Conservation (phyloP, 805 yeast genomes). For the Helenozyma baotianmanensis region DNA sequence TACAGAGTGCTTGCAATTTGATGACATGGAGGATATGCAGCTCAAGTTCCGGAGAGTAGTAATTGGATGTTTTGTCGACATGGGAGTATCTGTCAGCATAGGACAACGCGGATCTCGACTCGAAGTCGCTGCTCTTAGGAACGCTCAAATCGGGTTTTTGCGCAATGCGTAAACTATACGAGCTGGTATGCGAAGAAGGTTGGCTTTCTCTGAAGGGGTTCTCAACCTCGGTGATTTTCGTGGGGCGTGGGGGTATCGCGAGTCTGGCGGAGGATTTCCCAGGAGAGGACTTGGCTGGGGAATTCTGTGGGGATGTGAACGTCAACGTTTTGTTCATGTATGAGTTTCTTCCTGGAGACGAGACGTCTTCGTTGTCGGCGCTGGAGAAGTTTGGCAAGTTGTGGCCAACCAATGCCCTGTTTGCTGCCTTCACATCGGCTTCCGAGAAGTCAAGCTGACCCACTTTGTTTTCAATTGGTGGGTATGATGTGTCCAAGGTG, state of each 20-base stretch:
- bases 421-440: conserved; percentile 65
- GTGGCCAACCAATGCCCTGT: conserved; percentile 61
- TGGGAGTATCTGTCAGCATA: too few relatives aligned
- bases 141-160: conserved; percentile 6
- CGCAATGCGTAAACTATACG: conserved; percentile 3
- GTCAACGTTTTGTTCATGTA: conserved; percentile 16
- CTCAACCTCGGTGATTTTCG: background rate
- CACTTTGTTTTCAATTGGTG: conserved; percentile 57
- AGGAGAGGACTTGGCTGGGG: conserved; percentile 1
- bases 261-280: background rate
- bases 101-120: too few relatives aligned
- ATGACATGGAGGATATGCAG: conserved; percentile 28
- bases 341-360: conserved; percentile 13
- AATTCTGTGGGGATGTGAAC: conserved; percentile 2
- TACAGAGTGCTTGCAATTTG: conserved; percentile 61
- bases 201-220: conserved; percentile 7
- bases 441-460: conserved; percentile 61
- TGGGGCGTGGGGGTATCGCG: background rate
- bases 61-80: background rate
- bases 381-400: conserved; percentile 71
- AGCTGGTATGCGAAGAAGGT: background rate
- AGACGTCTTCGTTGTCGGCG: conserved; percentile 28
- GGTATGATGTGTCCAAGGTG: conserved; percentile 48
- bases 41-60: conserved; percentile 4
- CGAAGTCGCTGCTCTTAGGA: background rate